Conservation (phyloP, 352 stramenopile species). For the Phytopythium chamaehyphon region DNA sequence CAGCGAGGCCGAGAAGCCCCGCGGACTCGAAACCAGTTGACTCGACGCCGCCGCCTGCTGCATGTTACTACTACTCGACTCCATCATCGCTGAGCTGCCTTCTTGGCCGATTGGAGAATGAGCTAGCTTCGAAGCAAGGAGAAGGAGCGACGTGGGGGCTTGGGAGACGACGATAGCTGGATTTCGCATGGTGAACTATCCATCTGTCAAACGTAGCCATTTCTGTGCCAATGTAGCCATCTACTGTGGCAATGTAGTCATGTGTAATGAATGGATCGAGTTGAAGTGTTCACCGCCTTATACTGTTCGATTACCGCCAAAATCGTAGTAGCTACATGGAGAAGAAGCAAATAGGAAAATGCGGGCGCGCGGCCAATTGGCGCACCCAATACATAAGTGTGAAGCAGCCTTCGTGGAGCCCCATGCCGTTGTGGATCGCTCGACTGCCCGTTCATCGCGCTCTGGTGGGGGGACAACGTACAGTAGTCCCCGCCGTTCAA, state of each 20-base stretch:
- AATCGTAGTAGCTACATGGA: slow-evolving; percentile 5
- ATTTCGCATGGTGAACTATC: too few relatives aligned
- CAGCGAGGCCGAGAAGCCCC: slow-evolving; percentile 2
- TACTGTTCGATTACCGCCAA: slow-evolving; percentile 2
- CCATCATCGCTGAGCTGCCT: too few relatives aligned
- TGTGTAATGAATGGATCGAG: too few relatives aligned
- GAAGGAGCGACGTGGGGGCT: too few relatives aligned
- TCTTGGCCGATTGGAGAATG: too few relatives aligned
- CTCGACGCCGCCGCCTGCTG: too few relatives aligned
- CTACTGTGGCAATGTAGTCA: too few relatives aligned
- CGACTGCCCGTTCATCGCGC: slow-evolving; percentile 1
- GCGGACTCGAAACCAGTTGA: background rate
- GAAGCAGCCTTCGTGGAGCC: slow-evolving; percentile 9
- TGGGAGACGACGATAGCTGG: too few relatives aligned
- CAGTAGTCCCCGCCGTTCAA: background rate
- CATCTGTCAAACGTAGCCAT: too few relatives aligned
- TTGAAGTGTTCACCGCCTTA: background rate
- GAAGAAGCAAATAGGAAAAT: background rate
- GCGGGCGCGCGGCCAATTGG: background rate
- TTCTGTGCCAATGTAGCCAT: too few relatives aligned
- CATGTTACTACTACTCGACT: too few relatives aligned
- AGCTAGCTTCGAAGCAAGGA: too few relatives aligned
- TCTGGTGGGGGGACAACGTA: background rate
- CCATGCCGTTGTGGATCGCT: slow-evolving; percentile 15
- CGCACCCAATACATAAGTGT: background rate